Percentiles rank a stretch among this genome's conserved stretches.
Evolutionary conservation across 768 basidiomycete genomes (phyloP).

Genomic region (Strobilomyces echinocephalus): DNA sequence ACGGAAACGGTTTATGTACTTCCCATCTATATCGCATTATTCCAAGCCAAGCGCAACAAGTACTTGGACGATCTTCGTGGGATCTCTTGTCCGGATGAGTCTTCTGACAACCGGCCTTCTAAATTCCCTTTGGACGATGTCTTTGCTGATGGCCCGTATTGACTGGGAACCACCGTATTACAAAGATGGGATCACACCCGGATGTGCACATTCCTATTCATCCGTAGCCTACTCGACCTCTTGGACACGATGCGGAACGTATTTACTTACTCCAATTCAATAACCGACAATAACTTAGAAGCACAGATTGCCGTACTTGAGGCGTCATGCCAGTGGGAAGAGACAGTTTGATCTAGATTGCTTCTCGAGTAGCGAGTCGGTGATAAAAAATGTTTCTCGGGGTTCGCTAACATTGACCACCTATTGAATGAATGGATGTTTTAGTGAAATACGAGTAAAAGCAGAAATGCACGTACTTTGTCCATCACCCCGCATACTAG

Average conservation of each 20-base stretch:
- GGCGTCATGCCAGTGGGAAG: background rate
- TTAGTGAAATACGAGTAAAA: background rate
- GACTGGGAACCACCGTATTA: no score
- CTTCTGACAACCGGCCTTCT: no score
- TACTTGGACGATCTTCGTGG: no score
- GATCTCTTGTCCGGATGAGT: no score
- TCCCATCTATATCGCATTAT: no score
- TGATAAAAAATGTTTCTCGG: background rate
- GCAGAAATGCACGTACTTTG: background rate
- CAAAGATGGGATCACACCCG: no score
- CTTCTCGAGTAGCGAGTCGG: background rate
- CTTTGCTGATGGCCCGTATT: no score
- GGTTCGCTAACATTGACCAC: background rate
- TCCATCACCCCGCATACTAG: background rate
- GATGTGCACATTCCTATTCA: background rate
- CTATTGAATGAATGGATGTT: background rate
- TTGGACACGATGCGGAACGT: background rate
- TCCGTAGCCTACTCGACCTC: background rate
- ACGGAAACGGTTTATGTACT: no score
- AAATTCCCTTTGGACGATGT: no score
- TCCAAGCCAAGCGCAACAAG: no score
- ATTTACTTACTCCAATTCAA: background rate
- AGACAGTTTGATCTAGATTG: background rate
- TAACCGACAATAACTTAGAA: background rate
- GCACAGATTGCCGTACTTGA: background rate